phyloP scores from a whole-genome alignment of 257 asterid species.

The Leptodermis oblonga region DNA sequence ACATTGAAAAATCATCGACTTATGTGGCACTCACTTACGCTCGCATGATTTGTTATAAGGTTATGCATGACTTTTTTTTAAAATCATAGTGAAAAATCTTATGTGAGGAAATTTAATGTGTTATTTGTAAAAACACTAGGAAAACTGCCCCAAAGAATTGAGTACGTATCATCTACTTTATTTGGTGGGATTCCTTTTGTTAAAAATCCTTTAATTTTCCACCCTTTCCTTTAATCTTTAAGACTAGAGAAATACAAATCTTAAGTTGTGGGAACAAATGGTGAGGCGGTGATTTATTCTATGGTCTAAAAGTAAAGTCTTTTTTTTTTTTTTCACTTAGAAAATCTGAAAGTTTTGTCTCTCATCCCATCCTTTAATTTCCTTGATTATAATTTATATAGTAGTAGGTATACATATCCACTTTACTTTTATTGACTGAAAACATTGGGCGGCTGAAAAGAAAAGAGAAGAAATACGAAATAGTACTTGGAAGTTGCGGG shows the following conservation, averaged over 20 bases:
- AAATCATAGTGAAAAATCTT: too few species aligned
- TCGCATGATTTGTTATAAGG: too few species aligned
- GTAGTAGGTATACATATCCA: neutral
- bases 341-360: neutral
- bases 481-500: neutral
- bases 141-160: too few species aligned
- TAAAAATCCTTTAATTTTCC: neutral
- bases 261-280: neutral
- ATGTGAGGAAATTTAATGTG: too few species aligned
- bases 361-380: too few species aligned
- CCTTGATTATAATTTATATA: too few species aligned
- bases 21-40: too few species aligned
- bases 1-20: too few species aligned
- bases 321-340: neutral
- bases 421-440: conserved; percentile 33
- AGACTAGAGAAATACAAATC: neutral
- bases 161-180: too few species aligned
- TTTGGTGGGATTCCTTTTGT: conserved; percentile 4
- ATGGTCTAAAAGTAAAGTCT: neutral
- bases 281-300: neutral
- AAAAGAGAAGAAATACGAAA: conserved; percentile 4
- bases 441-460: conserved; percentile 25
- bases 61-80: too few species aligned
- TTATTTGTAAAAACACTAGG: too few species aligned
- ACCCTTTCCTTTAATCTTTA: neutral